Conservation (phyloP, 2,329 filamentous ascomycete genomes). For the Cladophialophora psammophila region DNA sequence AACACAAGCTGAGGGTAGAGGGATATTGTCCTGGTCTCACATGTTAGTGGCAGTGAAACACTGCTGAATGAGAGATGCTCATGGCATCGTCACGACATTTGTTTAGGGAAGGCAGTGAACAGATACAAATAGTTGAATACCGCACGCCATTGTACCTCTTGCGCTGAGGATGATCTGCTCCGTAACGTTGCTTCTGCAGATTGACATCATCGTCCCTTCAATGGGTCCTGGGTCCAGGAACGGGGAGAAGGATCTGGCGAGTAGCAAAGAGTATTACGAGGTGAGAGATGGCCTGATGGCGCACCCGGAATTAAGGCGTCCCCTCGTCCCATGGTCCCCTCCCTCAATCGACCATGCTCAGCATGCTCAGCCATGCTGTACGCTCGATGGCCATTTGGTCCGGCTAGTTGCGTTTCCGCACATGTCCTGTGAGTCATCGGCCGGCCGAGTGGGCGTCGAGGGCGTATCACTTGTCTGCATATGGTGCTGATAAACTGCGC, state of each 20-base stretch:
- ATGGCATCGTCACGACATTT: conserved; percentile 10
- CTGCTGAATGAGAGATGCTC: conserved; percentile 3
- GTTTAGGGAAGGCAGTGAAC: conserved; percentile 1
- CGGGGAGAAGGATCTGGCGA: conserved; percentile 8
- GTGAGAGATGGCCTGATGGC: background rate
- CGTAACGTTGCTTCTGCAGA: conserved; percentile 9
- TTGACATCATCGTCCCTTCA: conserved; percentile 20
- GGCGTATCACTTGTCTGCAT: conserved; percentile 9
- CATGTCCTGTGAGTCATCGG: conserved; percentile 22
- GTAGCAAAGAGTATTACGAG: background rate
- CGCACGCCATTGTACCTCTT: background rate
- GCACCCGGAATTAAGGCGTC: conserved; percentile 22
- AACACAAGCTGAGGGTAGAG: background rate
- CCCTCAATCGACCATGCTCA: background rate
- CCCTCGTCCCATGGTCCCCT: background rate
- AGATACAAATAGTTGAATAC: conserved; percentile 2
- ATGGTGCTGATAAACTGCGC: conserved; percentile 18
- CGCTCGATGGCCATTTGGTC: too few relatives aligned
- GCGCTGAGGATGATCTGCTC: background rate
- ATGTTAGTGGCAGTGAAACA: background rate
- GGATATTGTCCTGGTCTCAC: conserved; percentile 3
- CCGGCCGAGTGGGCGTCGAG: conserved; percentile 1
- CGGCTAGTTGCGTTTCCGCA: background rate
- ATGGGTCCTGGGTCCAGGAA: conserved; percentile 15
- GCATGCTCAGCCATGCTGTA: too few relatives aligned